Base-by-base conservation (phyloP, 108 stramenopile genomes). In the Stephanodiscus triporus region DNA sequence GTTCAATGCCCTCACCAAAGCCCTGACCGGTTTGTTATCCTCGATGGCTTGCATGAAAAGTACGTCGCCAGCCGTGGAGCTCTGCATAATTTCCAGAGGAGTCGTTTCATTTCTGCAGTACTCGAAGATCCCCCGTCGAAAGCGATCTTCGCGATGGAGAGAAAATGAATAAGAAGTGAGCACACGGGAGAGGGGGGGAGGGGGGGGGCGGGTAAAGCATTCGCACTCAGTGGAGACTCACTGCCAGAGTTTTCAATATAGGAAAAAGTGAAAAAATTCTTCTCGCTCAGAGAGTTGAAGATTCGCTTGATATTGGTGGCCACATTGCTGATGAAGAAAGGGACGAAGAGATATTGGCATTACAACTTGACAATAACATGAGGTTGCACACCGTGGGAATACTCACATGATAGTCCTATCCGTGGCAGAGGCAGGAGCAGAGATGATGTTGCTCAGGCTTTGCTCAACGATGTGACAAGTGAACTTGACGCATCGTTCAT, bases 401-500 rank as follows among this genome's bases (percentile, higher is more conserved):
- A 61, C 51, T 57, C 34, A 48, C 47, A 37, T 63, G 23, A 65
- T 65, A n/a, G 37, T 16, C 29, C 67, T 74, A 60, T 74, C 70
- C 10, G 63, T 22, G 3, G 70, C 64, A 17, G 37, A 37, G 23
- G 70, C 63, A 14, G 70, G 80, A 32, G 80, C 80, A 40, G 57
- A 49, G 49, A 81, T 34, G 23, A 81, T 60, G 4, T 43, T 14
- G 32, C 53, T 49, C 70, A 81, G 61, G 0, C 13, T 71, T 14
- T 58, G 23, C 58, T 81, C 64, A n/a, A 76, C 75, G 72, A 81
- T 45, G 14, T 51, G 51, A 40, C 75, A 81, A 14, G 42, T 50
- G 56, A 81, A 81, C 42, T 59, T 76, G 23, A 81, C 55, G n/a
- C 36, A 72, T 77, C 75, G 37, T 71, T 59, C 58, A 20, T 59